These are phyloP conservation scores for Megacollybia platyphylla DNA, from an alignment of 1,284 basidiomycete species.

Conservation along the genomic window DNA sequence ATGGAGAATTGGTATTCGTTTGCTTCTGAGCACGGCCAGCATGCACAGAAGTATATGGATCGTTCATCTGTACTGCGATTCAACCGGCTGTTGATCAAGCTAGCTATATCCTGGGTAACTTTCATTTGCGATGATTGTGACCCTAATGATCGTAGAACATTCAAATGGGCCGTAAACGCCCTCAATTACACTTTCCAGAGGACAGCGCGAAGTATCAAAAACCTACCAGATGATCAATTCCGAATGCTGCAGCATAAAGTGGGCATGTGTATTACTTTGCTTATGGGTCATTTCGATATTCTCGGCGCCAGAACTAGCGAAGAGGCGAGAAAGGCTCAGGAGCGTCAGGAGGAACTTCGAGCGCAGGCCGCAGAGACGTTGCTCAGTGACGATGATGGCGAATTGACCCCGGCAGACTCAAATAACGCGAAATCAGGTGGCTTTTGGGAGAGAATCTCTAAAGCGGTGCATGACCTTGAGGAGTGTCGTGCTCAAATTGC, in stretches of 20 bases:
- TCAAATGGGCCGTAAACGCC: constrained; percentile 97
- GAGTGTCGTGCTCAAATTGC: constrained; percentile 45
- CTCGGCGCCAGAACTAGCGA: constrained; percentile 82
- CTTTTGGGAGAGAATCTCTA: constrained; percentile 61
- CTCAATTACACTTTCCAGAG: constrained; percentile 89
- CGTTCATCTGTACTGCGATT: constrained; percentile 60
- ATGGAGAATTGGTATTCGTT: constrained; percentile 95
- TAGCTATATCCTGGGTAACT: constrained; percentile 94
- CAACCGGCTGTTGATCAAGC: constrained; percentile 71
- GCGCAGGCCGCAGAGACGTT: constrained; percentile 40
- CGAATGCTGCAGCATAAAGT: constrained; percentile 85
- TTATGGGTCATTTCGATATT: constrained; percentile 97
- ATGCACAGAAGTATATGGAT: constrained; percentile 84
- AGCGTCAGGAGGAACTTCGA: constrained; percentile 65
- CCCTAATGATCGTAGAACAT: constrained; percentile 91
- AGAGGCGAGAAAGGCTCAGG: constrained; percentile 84
- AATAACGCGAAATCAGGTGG: constrained; percentile 54
- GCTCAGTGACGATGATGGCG: constrained; percentile 36
- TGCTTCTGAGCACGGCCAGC: constrained; percentile 89
- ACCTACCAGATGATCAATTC: constrained; percentile 83
- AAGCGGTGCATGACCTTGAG: constrained; percentile 55
- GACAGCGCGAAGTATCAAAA: constrained; percentile 85
- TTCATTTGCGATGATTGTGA: constrained; percentile 99
- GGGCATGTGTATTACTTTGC: constrained; percentile 89
- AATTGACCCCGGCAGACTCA: constrained; percentile 14